Evolutionary conservation across 108 stramenopile genomes (phyloP).

Genomic region (Cyclotella baltica): DNA sequence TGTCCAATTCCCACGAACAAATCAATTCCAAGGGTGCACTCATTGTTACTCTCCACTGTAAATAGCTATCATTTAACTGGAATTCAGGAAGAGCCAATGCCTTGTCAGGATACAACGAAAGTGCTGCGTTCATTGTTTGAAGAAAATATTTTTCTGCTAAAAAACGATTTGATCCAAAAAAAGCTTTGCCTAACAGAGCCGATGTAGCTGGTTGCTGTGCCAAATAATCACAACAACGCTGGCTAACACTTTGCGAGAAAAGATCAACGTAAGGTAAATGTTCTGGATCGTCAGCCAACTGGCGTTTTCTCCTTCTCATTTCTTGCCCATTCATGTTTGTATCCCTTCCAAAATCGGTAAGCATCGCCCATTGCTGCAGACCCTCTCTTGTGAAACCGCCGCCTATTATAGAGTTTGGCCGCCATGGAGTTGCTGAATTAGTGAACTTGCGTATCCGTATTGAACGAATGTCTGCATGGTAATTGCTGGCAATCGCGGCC

Average conservation of each 20-base stretch:
- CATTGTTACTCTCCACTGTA: constrained; percentile 43
- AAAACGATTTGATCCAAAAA: constrained; percentile 53
- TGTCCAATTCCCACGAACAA: constrained; percentile 33
- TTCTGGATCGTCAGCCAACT: constrained; percentile 19
- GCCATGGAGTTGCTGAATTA: not conserved
- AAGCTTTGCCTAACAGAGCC: constrained; percentile 39
- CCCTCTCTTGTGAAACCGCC: constrained; percentile 48
- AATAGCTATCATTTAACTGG: constrained; percentile 30
- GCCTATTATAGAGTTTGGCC: constrained; percentile 27
- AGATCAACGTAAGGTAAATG: constrained; percentile 43
- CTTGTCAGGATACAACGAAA: constrained; percentile 20
- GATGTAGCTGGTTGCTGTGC: constrained; percentile 39
- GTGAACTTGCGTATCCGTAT: not conserved
- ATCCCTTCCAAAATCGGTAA: constrained; percentile 39
- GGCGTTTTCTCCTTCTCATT: constrained; percentile 28
- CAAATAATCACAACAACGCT: constrained; percentile 33
- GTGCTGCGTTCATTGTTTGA: constrained; percentile 12
- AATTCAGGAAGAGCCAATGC: constrained; percentile 35
- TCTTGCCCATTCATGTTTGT: constrained; percentile 23
- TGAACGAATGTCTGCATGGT: not conserved
- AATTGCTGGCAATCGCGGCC: no score
- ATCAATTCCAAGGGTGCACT: constrained; percentile 53
- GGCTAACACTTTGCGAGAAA: constrained; percentile 43
- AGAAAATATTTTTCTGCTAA: constrained; percentile 35
- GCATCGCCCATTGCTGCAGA: constrained; percentile 32